phyloP scores from a whole-genome alignment of 108 stramenopile species.

The Nitzschia sp. region DNA sequence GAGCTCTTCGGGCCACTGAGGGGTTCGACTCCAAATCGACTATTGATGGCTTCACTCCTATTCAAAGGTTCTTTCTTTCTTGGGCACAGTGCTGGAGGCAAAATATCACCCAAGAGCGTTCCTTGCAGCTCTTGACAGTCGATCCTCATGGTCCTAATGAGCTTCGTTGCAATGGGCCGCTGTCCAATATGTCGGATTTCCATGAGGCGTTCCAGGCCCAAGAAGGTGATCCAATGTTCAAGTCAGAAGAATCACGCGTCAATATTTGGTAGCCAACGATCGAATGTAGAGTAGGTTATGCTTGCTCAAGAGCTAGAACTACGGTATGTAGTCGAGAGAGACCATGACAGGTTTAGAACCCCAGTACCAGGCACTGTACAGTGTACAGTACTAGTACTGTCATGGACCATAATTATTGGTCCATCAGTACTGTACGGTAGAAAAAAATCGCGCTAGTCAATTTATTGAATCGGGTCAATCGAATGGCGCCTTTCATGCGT shows the following conservation, averaged over 20 bases:
- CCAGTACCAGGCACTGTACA: no score
- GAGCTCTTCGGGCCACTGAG: slow-evolving; percentile 44
- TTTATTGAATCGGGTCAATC: no score
- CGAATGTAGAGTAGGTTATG: no score
- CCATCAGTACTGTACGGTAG: no score
- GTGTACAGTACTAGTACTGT: no score
- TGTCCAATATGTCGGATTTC: slow-evolving; percentile 77
- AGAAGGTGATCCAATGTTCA: slow-evolving; percentile 64
- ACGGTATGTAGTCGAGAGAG: no score
- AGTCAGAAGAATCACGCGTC: slow-evolving; percentile 52
- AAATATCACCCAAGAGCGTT: slow-evolving; percentile 69
- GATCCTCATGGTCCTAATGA: slow-evolving; percentile 89
- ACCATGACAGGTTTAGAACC: no score
- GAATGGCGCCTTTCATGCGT: no score
- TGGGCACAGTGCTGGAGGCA: slow-evolving; percentile 83
- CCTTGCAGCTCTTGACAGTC: slow-evolving; percentile 75
- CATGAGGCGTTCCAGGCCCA: slow-evolving; percentile 65
- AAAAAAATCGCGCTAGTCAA: no score
- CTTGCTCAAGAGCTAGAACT: no score
- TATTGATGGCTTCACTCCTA: slow-evolving; percentile 71
- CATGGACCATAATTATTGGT: no score
- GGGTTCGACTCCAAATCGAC: slow-evolving; percentile 8
- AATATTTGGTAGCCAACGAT: slow-evolving; percentile 93
- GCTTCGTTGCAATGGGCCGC: slow-evolving; percentile 75
- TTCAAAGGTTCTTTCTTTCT: slow-evolving; percentile 71